These are phyloP conservation scores for Saturnispora kantuleensis DNA, from an alignment of 805 yeast species.

Conservation along the genomic window DNA sequence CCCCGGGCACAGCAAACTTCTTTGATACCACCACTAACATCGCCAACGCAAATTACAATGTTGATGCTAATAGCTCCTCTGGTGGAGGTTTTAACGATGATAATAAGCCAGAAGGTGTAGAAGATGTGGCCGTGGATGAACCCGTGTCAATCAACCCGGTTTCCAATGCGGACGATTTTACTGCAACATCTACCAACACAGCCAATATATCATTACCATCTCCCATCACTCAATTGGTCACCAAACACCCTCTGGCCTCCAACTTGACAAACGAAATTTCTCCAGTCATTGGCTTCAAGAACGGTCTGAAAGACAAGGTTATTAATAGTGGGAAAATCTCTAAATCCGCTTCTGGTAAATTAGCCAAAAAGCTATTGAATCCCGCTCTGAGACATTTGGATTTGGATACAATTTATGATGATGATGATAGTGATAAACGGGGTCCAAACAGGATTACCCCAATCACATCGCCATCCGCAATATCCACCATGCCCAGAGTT, in stretches of 20 bases:
- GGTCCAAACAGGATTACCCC: not conserved
- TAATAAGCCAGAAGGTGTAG: too few relatives aligned
- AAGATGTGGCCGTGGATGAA: too few relatives aligned
- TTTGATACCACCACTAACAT: conserved; percentile 7
- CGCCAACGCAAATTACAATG: not conserved
- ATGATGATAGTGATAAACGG: not conserved
- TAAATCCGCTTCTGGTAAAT: conserved; percentile 1
- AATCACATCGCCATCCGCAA: too few relatives aligned
- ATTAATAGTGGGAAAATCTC: conserved; percentile 3
- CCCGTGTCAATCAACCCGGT: too few relatives aligned
- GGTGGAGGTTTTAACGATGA: too few relatives aligned
- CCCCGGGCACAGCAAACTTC: conserved; percentile 2
- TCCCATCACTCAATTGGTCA: too few relatives aligned
- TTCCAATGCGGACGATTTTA: too few relatives aligned
- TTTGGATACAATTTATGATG: conserved; percentile 9
- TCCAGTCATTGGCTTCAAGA: conserved; percentile 14
- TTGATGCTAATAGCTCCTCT: too few relatives aligned
- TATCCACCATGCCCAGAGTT: not conserved
- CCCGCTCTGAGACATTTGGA: conserved; percentile 16
- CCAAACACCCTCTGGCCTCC: not conserved
- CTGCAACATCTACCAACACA: too few relatives aligned
- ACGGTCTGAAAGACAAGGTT: conserved; percentile 7
- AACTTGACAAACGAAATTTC: conserved; percentile 7
- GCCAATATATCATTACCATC: too few relatives aligned
- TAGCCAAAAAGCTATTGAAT: conserved; percentile 7